These are phyloP conservation scores for Wickerhamiella infanticola DNA, from an alignment of 1,139 yeast genomes.

Conservation along the genomic window DNA sequence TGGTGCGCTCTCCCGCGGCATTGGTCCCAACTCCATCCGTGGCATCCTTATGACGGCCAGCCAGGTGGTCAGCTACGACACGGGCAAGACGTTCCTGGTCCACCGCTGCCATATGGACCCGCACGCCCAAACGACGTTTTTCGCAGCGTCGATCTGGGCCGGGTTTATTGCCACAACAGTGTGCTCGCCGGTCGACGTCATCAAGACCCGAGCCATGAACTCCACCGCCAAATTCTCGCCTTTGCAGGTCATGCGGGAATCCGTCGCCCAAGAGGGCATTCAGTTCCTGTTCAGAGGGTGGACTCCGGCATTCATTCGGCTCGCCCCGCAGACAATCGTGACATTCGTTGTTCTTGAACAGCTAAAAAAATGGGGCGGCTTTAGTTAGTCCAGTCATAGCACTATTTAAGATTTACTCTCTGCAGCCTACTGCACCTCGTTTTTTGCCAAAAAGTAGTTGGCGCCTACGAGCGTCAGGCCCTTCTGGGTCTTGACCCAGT, in stretches of 20 bases:
- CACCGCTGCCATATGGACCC: slow-evolving; percentile 38
- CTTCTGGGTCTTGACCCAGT: slow-evolving; percentile 49
- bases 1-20: slow-evolving; percentile 52
- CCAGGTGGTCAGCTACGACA: slow-evolving; percentile 78
- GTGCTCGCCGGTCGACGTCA: slow-evolving; percentile 85
- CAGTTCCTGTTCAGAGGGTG: slow-evolving; percentile 81
- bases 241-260: slow-evolving; percentile 4
- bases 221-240: slow-evolving; percentile 35
- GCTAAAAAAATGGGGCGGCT: slow-evolving; percentile 40
- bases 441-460: slow-evolving; percentile 68
- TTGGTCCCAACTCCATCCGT: slow-evolving; percentile 61
- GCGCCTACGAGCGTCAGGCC: slow-evolving; percentile 52
- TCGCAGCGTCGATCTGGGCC: slow-evolving; percentile 59
- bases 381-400: background rate
- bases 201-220: slow-evolving; percentile 78
- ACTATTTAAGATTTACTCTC: background rate
- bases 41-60: slow-evolving; percentile 85
- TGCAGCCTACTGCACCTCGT: slow-evolving; percentile 28
- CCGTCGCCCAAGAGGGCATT: slow-evolving; percentile 43
- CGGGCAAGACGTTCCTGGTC: slow-evolving; percentile 50
- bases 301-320: slow-evolving; percentile 73
- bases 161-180: slow-evolving; percentile 82
- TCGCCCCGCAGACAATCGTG: slow-evolving; percentile 81
- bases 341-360: slow-evolving; percentile 74
- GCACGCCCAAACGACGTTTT: slow-evolving; percentile 53